Base-by-base conservation (phyloP, 345 rosid species). In the Sonneratia alba region DNA sequence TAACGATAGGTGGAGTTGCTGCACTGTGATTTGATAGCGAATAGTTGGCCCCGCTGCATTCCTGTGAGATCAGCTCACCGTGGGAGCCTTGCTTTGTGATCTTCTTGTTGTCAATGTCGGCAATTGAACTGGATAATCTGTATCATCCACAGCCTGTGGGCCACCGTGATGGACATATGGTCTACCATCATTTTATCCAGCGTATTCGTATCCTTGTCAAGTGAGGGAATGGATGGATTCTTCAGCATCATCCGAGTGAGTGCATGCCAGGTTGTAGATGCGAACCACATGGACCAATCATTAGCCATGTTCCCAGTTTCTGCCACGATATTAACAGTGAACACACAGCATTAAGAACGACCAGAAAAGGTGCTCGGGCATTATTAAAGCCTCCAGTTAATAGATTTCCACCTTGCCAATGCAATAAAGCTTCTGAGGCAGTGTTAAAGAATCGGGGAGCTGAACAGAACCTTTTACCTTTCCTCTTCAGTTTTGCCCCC, bases 151-250 rank as follows among this genome's bases (percentile, higher is more conserved):
- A 88, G 81, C 72, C 90, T 72, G 70, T 85, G 90, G 49, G 89
- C 93, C 9, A 88, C 77, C 6, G 80, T 81, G 16, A 86, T 71
- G 38, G 89, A 83, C 40, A 87, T 82, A 72, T 87, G 76, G 3
- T 74, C 77, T 11, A 74, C 86, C 93, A 85, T 82, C 89, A 88
- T 85, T 77, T 85, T 88, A 81, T 85, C 93, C 2, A 86, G 85
- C 18, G 93, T 90, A 67, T 96, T 89, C 0, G 96, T 89, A 0
- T 93, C 93, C 73, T 91, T 93, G 37, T 91, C 96, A 27, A 89
- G 76, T 53, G 88, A 76, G 14, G 89, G 81, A 79, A 91, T 84
- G 56, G 81, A 70, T 13, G 93, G 96, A 47, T 88, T 74, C 79
- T 89, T 89, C 59, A 89, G 71, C 9, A 91, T 88, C 1, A 93